Conservation (phyloP, 768 basidiomycete genomes). For the Dentipellis sp. region DNA sequence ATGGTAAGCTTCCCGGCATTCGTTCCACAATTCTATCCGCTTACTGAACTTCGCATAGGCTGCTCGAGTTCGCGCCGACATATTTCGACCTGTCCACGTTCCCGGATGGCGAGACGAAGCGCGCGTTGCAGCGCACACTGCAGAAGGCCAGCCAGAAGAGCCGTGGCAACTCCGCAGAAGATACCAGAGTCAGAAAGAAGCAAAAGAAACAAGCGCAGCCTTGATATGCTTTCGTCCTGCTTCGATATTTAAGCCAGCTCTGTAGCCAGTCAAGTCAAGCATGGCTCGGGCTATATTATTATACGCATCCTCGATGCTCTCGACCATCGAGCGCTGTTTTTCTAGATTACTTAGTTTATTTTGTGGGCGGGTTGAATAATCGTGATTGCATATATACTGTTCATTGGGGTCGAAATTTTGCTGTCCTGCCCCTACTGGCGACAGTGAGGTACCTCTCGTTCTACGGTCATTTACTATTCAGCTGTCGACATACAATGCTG, state of each 20-base stretch:
- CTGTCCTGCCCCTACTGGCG: too few relatives aligned
- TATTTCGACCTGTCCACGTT: conserved; percentile 69
- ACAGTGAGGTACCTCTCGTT: too few relatives aligned
- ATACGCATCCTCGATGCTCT: too few relatives aligned
- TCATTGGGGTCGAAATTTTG: too few relatives aligned
- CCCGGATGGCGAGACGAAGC: conserved; percentile 64
- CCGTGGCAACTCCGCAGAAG: background rate
- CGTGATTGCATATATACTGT: too few relatives aligned
- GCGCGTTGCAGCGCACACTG: conserved; percentile 23
- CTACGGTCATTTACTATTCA: too few relatives aligned
- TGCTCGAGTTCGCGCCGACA: conserved; percentile 48
- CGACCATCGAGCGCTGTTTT: too few relatives aligned
- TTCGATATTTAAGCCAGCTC: background rate
- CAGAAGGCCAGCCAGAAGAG: conserved; percentile 2
- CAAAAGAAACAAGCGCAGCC: background rate
- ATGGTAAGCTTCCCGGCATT: conserved; percentile 44
- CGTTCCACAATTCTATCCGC: background rate
- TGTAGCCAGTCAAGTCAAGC: background rate
- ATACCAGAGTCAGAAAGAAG: background rate
- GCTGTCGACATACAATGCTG: too few relatives aligned
- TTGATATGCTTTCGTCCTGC: background rate
- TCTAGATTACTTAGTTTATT: too few relatives aligned
- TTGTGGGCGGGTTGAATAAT: too few relatives aligned
- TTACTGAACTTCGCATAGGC: conserved; percentile 27
- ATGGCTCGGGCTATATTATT: too few relatives aligned